Percentiles rank a stretch among this genome's conserved stretches.
phyloP scores from a whole-genome alignment of 2,329 filamentous ascomycete species.

The Penicillium freii region DNA sequence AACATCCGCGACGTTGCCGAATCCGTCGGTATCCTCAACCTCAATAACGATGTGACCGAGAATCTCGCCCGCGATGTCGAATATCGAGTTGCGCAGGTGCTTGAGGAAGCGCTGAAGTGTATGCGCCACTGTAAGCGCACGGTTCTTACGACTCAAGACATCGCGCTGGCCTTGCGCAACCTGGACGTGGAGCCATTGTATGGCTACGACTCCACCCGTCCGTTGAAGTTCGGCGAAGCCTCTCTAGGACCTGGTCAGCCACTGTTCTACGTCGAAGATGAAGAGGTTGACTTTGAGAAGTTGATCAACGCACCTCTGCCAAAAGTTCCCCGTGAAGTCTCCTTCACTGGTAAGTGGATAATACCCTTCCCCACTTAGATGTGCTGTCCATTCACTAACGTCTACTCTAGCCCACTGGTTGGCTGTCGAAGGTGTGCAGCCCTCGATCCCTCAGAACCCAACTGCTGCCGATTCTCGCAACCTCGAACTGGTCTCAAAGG shows the following conservation, averaged over 20 bases:
- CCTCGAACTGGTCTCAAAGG: conserved; percentile 85
- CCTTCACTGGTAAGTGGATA: conserved; percentile 70
- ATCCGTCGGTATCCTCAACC: conserved; percentile 79
- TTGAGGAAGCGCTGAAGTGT: conserved; percentile 90
- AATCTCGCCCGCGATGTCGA: conserved; percentile 91
- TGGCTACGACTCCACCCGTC: conserved; percentile 89
- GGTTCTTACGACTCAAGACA: conserved; percentile 81
- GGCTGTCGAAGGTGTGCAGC: conserved; percentile 94
- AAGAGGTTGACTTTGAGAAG: conserved; percentile 98
- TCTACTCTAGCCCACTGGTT: conserved; percentile 78
- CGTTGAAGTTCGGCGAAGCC: conserved; percentile 88
- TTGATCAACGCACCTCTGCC: conserved; percentile 94
- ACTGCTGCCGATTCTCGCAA: conserved; percentile 78
- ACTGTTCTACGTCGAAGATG: conserved; percentile 95
- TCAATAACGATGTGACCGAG: conserved; percentile 83
- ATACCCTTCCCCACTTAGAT: not conserved
- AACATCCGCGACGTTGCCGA: conserved; percentile 96
- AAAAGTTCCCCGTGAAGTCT: conserved; percentile 89
- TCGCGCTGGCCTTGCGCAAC: conserved; percentile 78
- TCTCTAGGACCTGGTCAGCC: conserved; percentile 91
- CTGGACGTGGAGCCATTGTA: conserved; percentile 94
- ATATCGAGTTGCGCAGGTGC: conserved; percentile 87
- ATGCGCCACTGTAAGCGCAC: conserved; percentile 91
- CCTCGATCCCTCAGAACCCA: conserved; percentile 93
- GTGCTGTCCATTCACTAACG: conserved; percentile 10